Base-by-base conservation (phyloP, 176 grass and related monocot species). In the Poa annua region DNA sequence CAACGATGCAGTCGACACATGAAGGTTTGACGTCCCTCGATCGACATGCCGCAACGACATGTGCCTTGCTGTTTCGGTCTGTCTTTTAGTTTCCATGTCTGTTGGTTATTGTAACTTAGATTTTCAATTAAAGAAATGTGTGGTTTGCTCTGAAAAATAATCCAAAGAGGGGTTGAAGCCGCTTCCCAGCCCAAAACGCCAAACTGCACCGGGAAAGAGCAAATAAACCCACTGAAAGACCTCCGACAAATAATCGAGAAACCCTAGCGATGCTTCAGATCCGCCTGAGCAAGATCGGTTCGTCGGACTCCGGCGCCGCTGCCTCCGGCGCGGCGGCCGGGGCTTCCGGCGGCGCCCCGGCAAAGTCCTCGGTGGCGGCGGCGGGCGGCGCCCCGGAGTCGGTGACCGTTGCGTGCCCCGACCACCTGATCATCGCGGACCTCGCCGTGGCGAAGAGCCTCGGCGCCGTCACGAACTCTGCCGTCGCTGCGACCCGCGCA, bases 401-500 rank as follows among this genome's bases (percentile, higher is more conserved):
- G 11, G 91, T 96, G 20, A 96, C 85, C 24, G 94, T 96, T 6
- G 94, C 91, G 36, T 96, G 94, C 74, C 94, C 91, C 48, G 94
- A 96, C 47, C 94, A 96, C 84, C 89, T 96, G 51, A 84, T 93
- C 26, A 90, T 96, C 51, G 94, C 91, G 4, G 90, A 93, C 83
- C 91, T 96, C 39, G 83, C 94, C 54, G 94, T 96, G 52, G 91
- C 91, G 7, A 96, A 93, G 94, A 93, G 94, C 78, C 66, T 96
- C 47, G 94, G 91, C 73, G 84, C 88, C 68, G 84, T 96, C 36
- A 93, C 91, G 4, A 86, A 81, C 83, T 95, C 88, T 22, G 91
- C 94, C 73, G 73, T 70, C 45, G 77, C 91, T 10, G 84, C 86
- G 5, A 49, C 88, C 21, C 91, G 94, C 5, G 64, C 86, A 33